These are phyloP conservation scores for Bacidia gigantensis DNA, from an alignment of 495 filamentous ascomycete species.

Conservation along the genomic window DNA sequence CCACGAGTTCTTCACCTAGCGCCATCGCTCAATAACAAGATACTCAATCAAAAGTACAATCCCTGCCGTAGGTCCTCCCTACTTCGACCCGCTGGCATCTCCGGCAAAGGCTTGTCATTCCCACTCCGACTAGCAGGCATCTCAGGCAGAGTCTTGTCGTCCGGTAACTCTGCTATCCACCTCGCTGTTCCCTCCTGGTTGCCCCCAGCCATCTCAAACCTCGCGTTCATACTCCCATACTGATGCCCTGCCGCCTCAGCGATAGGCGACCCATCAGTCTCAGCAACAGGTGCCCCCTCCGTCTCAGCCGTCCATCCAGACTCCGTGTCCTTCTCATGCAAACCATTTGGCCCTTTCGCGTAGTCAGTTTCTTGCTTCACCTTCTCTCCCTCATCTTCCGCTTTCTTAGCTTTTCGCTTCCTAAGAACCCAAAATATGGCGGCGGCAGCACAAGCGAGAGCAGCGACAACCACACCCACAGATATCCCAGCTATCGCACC, in stretches of 20 bases:
- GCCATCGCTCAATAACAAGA: no score
- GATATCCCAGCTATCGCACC: conserved; percentile 22
- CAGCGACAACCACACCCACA: conserved; percentile 5
- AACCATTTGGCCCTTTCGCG: not conserved
- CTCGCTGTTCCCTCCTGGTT: not conserved
- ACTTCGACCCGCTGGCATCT: not conserved
- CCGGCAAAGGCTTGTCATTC: not conserved
- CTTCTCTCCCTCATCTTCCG: not conserved
- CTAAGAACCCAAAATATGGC: not conserved
- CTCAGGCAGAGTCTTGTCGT: not conserved
- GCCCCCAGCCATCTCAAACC: not conserved
- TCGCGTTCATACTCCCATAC: not conserved
- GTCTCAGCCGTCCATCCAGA: not conserved
- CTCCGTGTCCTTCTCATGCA: not conserved
- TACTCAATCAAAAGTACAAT: no score
- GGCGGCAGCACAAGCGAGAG: not conserved
- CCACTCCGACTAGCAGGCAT: not conserved
- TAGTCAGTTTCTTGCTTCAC: not conserved
- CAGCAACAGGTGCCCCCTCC: no score
- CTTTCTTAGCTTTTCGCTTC: not conserved
- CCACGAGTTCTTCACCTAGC: no score
- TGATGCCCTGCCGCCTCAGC: not conserved
- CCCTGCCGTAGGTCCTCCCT: no score
- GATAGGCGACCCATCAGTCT: not conserved
- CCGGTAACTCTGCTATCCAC: not conserved